Base-by-base conservation (phyloP, 257 asterid species). In the Nicotiana tomentosiformis region DNA sequence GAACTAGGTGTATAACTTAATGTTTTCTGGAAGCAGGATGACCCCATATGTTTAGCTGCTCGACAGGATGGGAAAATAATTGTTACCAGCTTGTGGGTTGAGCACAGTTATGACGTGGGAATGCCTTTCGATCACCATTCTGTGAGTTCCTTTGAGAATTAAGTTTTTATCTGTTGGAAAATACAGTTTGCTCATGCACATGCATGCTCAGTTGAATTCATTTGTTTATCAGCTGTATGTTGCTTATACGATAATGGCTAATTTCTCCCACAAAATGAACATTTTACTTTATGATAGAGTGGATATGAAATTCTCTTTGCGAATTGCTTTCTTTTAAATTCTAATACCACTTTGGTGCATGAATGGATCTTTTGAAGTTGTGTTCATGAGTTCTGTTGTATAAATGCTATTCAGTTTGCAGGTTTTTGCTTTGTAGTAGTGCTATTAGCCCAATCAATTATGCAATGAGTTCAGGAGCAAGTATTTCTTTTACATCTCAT, bases 81-180 rank as follows among this genome's bases (percentile, higher is more conserved):
- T 83, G 98, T 94, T 72, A 92, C 93, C 81, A 88, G 89, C 69
- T 83, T 91, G 49, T 96, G 99, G 99, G 98, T 96, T 80, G 95
- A 87, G 66, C 97, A 94, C 85, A 90, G 98, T 86, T 90, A 69
- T 85, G 96, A 90, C 33, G 76, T 82, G 81, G 98, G 94, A 81
- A 80, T 84, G 93, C 90, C 88, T 81, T 90, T 90, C 26, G 94
- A 92, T 80, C 89, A 90, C 60, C 78, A 80, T 32, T 82, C 89
- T 10, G 98, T 94, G 70, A 88, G 99, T 88, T 87, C 85, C 58
- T 77, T 29, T 72, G 67, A 26, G 46, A 51, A 1, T 56, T 70
- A 1, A 5, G 57, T 32, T 26, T 51, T 76, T 76, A 7, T 29
- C 29, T 76, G 46, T 76, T 16, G 46, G 80, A 51, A 26, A 49